Evolutionary conservation across 768 basidiomycete genomes (phyloP).

Genomic region (Hypholoma fasciculare): DNA sequence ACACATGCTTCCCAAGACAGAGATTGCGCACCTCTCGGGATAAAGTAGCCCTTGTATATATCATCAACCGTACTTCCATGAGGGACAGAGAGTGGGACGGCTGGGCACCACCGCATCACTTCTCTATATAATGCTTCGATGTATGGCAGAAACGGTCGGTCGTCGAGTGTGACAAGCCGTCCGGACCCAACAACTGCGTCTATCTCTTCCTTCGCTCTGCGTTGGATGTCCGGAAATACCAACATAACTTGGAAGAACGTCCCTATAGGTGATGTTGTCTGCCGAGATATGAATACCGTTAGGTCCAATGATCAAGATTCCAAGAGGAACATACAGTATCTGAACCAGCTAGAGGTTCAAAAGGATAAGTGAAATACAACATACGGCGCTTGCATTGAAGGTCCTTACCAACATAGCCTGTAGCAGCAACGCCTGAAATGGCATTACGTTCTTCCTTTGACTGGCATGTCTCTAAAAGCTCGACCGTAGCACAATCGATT

Average conservation of each 20-base stretch:
- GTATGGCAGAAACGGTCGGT: not conserved
- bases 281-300: not conserved
- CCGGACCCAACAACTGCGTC: not conserved
- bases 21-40: not conserved
- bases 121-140: not conserved
- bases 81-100: not conserved
- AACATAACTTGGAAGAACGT: conserved; percentile 1
- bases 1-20: too few species aligned
- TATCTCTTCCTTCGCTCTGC: not conserved
- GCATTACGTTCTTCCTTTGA: too few species aligned
- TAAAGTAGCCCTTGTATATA: conserved; percentile 3
- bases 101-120: not conserved
- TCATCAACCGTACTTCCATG: not conserved
- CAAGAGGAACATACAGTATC: not conserved
- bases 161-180: not conserved
- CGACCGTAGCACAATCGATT: too few species aligned
- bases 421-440: too few species aligned
- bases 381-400: too few species aligned
- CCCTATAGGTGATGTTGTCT: not conserved
- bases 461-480: too few species aligned
- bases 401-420: not conserved
- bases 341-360: not conserved
- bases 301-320: too few species aligned
- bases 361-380: too few species aligned
- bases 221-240: not conserved